These are phyloP conservation scores for Salix koriyanagi DNA, from an alignment of 345 rosid species.

Conservation along the genomic window DNA sequence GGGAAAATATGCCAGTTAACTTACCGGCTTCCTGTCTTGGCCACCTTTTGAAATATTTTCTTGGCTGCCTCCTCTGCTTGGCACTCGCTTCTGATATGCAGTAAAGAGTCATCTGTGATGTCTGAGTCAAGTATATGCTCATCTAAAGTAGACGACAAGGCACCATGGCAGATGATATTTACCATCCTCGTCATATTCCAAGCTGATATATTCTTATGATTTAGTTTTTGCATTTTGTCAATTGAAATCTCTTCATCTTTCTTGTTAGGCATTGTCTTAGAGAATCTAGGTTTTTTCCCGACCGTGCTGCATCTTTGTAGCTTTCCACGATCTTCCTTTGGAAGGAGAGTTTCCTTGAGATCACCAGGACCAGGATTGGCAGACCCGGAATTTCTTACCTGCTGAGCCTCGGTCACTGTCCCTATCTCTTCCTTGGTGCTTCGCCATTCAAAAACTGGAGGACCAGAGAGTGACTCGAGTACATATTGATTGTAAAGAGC, in stretches of 20 bases:
- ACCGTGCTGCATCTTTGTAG: constrained; percentile 2
- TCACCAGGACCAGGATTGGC: background rate
- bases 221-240: constrained; percentile 37
- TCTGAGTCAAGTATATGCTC: constrained; percentile 43
- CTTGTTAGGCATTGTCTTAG: constrained; percentile 7
- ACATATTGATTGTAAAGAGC: constrained; percentile 46
- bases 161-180: constrained; percentile 27
- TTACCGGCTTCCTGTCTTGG: constrained; percentile 39
- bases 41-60: constrained; percentile 45
- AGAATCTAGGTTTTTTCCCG: constrained; percentile 14
- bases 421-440: constrained; percentile 3
- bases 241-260: constrained; percentile 25
- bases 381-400: background rate
- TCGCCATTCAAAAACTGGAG: constrained; percentile 19
- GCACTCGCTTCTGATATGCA: constrained; percentile 30
- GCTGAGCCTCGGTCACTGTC: background rate
- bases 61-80: constrained; percentile 44
- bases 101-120: constrained; percentile 31
- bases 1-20: background rate
- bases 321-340: background rate
- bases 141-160: constrained; percentile 43
- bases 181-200: constrained; percentile 47
- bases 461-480: constrained; percentile 36
- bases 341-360: constrained; percentile 21
- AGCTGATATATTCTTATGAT: constrained; percentile 36